Evolutionary conservation across 257 asterid species (phyloP), one percentile per base, ranked within the genome.

Genomic region (Solanum piurae): DNA sequence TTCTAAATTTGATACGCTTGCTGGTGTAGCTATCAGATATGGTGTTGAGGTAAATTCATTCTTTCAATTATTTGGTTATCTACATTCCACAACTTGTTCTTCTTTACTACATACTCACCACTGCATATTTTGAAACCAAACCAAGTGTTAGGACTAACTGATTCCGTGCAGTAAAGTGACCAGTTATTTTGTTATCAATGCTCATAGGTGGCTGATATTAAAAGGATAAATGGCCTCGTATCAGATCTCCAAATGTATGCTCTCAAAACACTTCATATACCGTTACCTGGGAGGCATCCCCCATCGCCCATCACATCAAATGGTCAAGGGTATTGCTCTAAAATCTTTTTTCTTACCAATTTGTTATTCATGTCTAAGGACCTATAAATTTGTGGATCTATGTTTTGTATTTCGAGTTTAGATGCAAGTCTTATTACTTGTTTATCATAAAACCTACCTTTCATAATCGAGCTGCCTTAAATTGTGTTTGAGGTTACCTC

Each of bases 241-340:
- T 93, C 98, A 8, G 98, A 96, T 92, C 94, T 94, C 84, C 98
- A 96, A 91, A 96, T 95, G 98, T 96, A 95, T 94, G 99, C 98
- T 87, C 93, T 94, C 16, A 96, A 93, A 91, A 93, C 97, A 9
- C 94, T 96, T 86, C 93, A 92, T 77, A 96, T 96, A 88, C 99
- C 99, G 0, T 88, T 91, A 88, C 99, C 98, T 0, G 98, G 99
- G 87, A 91, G 98, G 91, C 98, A 95, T 90, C 98, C 95, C 11
- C 98, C 98, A 49, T 95, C 98, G 11, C 93, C 98, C n/a, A 38
- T 69, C 90, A 55, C 91, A 88, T 69, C 94, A 76, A 94, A 91
- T 87, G 95, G 92, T 74, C 89, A 86, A 25, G 83, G 96, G 96
- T 94, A 94, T 85, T 69, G 34, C 83, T 40, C 25, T 14, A 5